phyloP scores from a whole-genome alignment of 495 filamentous ascomycete species.

The Elaphomyces granulatus region DNA sequence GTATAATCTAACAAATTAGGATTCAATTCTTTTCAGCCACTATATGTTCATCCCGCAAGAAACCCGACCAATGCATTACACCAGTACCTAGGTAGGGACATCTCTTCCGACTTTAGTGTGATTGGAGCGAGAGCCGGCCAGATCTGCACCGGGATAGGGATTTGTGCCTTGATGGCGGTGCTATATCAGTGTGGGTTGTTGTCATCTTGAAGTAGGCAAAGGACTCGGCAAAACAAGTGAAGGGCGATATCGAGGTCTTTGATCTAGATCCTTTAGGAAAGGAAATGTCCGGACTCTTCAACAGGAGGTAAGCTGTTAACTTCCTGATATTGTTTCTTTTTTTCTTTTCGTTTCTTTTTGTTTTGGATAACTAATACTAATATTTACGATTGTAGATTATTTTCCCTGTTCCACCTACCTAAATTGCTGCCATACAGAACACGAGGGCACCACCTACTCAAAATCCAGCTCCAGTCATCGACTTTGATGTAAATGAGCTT shows the following conservation, averaged over 20 bases:
- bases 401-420: not conserved
- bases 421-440: not conserved
- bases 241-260: conserved; percentile 1
- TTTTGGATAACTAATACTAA: too few species aligned
- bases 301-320: not conserved
- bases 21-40: not conserved
- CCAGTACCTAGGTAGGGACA: not conserved
- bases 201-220: conserved; percentile 1
- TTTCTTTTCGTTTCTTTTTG: too few species aligned
- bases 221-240: not conserved
- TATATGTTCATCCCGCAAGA: not conserved
- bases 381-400: not conserved
- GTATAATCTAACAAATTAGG: not conserved
- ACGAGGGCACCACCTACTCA: not conserved
- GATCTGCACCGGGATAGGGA: not conserved
- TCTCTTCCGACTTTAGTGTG: not conserved
- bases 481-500: not conserved
- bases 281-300: conserved; percentile 3
- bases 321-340: not conserved
- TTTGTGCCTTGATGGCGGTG: not conserved
- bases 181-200: conserved; percentile 2
- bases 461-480: not conserved
- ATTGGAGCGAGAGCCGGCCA: not conserved
- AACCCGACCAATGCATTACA: not conserved
- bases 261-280: conserved; percentile 8